Evolutionary conservation across 305 asterid species (phyloP), one percentile per base, ranked within the genome.

Genomic region (Salvia sclarea): DNA sequence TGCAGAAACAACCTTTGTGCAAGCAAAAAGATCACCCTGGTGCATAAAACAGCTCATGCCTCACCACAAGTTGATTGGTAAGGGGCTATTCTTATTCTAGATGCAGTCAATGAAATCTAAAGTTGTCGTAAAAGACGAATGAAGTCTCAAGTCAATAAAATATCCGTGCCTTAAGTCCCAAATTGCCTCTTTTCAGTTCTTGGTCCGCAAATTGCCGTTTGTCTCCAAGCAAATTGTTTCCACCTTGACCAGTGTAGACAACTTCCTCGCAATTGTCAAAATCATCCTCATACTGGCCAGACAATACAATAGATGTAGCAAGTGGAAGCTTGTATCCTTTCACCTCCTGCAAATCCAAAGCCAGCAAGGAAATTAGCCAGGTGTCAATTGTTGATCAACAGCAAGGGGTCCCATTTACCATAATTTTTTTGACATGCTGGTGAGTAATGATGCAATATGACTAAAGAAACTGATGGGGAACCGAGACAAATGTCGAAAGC

Each of bases 201-300:
- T 93, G 98, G 80, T 93, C 90, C 20, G 73, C 64, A 8, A 84
- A 69, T 68, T 93, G 98, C 22, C 86, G 91, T 67, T 83, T 88
- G 50, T 88, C 53, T 12, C 98, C 97, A 14, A 82, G 84, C 66
- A 93, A 80, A 77, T 90, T 73, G 66, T 93, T 85, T 8, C 98
- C 98, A 45, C 98, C 98, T 82, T 93, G 97, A 50, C 98, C 98
- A 5, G 98, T 93, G 72, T 93, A 93, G 12, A 88, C 86, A 49
- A 93, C 75, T 12, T 88, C 96, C 53, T 90, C 91, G 14, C 78
- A 78, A 45, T 93, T 90, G 76, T 93, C 98, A 37, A 85, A 69
- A 70, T 93, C 94, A 38, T 93, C 98, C 73, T 93, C 98, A 56
- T 93, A 93, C 65, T 90, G 95, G 35, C 98, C 98, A 3, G 97